Conservation (phyloP, 345 rosid genomes). For the Lagerstroemia speciosa region DNA sequence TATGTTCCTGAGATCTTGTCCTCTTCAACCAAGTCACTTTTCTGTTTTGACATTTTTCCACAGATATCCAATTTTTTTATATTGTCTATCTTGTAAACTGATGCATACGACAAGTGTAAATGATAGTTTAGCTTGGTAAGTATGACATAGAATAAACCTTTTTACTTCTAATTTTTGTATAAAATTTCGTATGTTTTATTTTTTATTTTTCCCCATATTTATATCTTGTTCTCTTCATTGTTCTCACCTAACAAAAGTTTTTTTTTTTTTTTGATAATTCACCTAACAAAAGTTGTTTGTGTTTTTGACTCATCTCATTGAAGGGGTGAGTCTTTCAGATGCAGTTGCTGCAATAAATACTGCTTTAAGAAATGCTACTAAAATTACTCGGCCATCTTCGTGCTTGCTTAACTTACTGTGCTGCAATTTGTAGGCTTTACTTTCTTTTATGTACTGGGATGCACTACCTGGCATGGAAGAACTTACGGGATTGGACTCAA, state of each 20-base stretch:
- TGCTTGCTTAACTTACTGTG: background rate
- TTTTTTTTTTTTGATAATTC: too few relatives aligned
- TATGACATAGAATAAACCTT: too few relatives aligned
- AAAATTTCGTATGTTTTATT: background rate
- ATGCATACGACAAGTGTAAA: background rate
- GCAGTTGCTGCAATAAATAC: background rate
- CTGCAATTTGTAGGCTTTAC: slow-evolving; percentile 38
- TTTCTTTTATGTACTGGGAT: slow-evolving; percentile 59
- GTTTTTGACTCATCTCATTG: background rate
- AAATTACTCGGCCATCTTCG: too few relatives aligned
- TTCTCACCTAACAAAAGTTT: background rate
- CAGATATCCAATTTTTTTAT: too few relatives aligned
- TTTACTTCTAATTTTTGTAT: background rate
- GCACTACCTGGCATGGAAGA: slow-evolving; percentile 52
- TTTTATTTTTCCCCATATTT: background rate
- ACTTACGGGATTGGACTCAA: slow-evolving; percentile 43
- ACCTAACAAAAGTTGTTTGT: background rate
- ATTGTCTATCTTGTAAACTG: too few relatives aligned
- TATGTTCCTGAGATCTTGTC: too few relatives aligned
- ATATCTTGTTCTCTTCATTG: background rate
- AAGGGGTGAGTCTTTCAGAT: background rate
- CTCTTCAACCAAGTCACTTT: background rate
- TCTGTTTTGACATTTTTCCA: too few relatives aligned
- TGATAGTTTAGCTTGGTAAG: too few relatives aligned
- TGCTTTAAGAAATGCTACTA: background rate